Evolutionary conservation across 1,139 yeast genomes (phyloP), one percentile per base, ranked within the genome.

Genomic region (Suhomyces kunorum): DNA sequence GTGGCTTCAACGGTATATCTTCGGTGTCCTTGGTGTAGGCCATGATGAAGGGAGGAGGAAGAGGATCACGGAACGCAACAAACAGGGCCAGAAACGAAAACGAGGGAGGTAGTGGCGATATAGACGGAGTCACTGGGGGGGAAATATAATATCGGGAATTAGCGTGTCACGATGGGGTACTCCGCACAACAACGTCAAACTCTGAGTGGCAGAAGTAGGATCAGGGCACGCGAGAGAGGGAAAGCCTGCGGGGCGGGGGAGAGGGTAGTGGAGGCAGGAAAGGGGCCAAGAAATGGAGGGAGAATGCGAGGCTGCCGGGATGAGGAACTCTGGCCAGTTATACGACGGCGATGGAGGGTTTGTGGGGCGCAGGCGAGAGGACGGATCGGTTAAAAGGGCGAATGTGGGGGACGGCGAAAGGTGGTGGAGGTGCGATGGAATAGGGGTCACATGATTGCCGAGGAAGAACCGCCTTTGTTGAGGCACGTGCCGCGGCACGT

Each of bases 1-100:
- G 56, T 8, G 60, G 63, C 44, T 70, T 71, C 47, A 71, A 62
- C 43, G 73, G 75, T 35, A 71, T 56, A 19, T 69, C 76, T 6
- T 54, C 46, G 28, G 56, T 53, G 34, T 48, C 52, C 26, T 32
- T 41, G 37, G 40, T 16, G 24, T 40, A 40, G 23, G 43, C 30
- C 48, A 45, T 43, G 22, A 11, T 7, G 3, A 12, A 5, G 6
- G 31, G 20, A 17, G 22, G 22, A n/a, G 31, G 13, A 17, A 17
- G 2, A 17, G 13, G 31, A 17, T 12, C 11, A 8, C 13, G 17
- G n/a, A 28, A 12, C 9, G 4, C n/a, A 9, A 27, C 12, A 27
- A 8, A 15, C 6, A 12, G 22, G 14, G 22, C 8, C 17, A n/a
- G 30, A 12, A 28, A 16, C 12, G n/a, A 15, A 16, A 15, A 28